These are phyloP conservation scores for Elsinoe fawcettii DNA, from an alignment of 2,329 filamentous ascomycete species.

Conservation along the genomic window DNA sequence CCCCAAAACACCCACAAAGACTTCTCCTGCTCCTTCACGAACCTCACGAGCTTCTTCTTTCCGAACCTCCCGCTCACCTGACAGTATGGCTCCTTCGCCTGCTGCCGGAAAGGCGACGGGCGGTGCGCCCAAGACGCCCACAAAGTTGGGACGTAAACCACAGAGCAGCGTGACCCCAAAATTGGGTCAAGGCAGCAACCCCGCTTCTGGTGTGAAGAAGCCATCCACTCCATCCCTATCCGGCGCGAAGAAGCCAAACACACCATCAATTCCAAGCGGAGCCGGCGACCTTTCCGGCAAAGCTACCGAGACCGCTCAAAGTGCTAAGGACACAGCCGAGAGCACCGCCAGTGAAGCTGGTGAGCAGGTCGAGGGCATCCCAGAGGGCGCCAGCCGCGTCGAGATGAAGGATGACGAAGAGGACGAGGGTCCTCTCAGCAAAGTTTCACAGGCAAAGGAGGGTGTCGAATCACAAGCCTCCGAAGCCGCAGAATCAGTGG, in stretches of 20 bases:
- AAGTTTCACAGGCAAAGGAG: slow-evolving; percentile 41
- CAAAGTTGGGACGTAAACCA: slow-evolving; percentile 42
- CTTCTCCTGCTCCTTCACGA: slow-evolving; percentile 27
- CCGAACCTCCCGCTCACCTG: slow-evolving; percentile 23
- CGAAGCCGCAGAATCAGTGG: slow-evolving; percentile 38
- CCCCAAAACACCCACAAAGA: slow-evolving; percentile 41
- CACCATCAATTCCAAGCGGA: slow-evolving; percentile 29
- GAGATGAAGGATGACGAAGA: slow-evolving; percentile 33
- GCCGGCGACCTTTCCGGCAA: slow-evolving; percentile 23
- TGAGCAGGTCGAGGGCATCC: slow-evolving; percentile 32
- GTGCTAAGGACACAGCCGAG: slow-evolving; percentile 23
- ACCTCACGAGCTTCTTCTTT: slow-evolving; percentile 30
- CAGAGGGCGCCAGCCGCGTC: slow-evolving; percentile 28
- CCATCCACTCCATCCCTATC: slow-evolving; percentile 14
- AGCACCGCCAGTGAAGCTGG: slow-evolving; percentile 29
- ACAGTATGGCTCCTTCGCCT: slow-evolving; percentile 43
- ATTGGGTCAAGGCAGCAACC: slow-evolving; percentile 32
- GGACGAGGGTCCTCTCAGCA: slow-evolving; percentile 35
- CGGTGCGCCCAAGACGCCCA: slow-evolving; percentile 43
- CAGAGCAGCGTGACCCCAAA: slow-evolving; percentile 32
- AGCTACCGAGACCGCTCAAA: slow-evolving; percentile 15
- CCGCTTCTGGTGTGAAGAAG: slow-evolving; percentile 25
- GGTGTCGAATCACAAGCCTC: slow-evolving; percentile 39
- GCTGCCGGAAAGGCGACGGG: slow-evolving; percentile 42
- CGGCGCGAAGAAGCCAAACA: slow-evolving; percentile 19